Evolutionary conservation across 306 rosid species (phyloP), one percentile per base, ranked within the genome.

Genomic region (Neltuma alba): DNA sequence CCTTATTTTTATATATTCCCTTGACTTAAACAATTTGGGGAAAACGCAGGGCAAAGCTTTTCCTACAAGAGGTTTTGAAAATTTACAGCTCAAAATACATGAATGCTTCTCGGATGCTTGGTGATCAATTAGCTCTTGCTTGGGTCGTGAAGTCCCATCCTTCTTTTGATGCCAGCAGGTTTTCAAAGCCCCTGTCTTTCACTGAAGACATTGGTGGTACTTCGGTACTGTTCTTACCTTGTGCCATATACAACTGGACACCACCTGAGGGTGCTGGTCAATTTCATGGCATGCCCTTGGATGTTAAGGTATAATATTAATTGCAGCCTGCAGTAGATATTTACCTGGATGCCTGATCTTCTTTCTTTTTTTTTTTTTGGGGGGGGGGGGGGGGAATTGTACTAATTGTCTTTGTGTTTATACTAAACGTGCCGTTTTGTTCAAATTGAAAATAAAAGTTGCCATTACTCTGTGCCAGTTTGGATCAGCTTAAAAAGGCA

Each of bases 201-300:
- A 47, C 87, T 42, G 96, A 92, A 79, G 87, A 92, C 70, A 76
- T 92, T 67, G 87, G 82, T 4, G 92, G 88, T 58, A 78, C 94
- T 48, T 85, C 90, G 0, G 82, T 95, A 41, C 80, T 95, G 67
- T 95, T 95, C 86, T 83, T 91, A 82, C 97, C 99, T 4, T 95
- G 97, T 81, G 79, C 90, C 28, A 36, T 84, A 42, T 90, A 92
- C 87, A 92, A 95, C 70, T 95, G 98, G 98, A 95, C 99, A n/a
- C 98, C 97, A 0, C 99, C 98, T 9, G 99, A 95, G 85, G 98
- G 99, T 72, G 96, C 98, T 50, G 98, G 99, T 64, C 98, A 92
- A 87, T 95, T 95, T 85, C 99, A 89, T 74, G 98, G 98, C 87
- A 87, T 95, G 94, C 94, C 99, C 40, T 85, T 95, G 86, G 87